Percentiles rank a stretch among this genome's conserved stretches.
phyloP scores from a whole-genome alignment of 2,329 filamentous ascomycete genomes.

The Arthroderma sp. region DNA sequence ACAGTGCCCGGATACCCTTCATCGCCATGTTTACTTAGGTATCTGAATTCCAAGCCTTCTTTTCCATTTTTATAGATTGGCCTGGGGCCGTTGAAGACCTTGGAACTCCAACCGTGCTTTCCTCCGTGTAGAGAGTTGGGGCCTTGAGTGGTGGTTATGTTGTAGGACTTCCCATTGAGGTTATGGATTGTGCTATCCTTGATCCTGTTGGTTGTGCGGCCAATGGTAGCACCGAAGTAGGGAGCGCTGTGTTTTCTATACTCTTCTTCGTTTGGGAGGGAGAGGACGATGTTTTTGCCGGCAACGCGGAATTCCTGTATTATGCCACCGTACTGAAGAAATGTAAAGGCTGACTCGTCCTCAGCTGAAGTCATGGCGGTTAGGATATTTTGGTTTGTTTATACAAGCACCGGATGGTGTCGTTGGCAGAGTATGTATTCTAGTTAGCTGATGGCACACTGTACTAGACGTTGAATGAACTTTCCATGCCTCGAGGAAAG shows the following conservation, averaged over 20 bases:
- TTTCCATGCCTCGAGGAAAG: neutral
- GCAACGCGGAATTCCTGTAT: slow-evolving; percentile 61
- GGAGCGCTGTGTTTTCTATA: slow-evolving; percentile 64
- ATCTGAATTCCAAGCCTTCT: slow-evolving; percentile 53
- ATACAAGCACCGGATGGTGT: too few species aligned
- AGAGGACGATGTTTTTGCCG: slow-evolving; percentile 74
- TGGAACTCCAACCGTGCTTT: slow-evolving; percentile 65
- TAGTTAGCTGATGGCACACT: too few species aligned
- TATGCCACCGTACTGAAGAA: slow-evolving; percentile 33
- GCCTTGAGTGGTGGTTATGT: slow-evolving; percentile 62
- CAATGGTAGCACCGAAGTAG: slow-evolving; percentile 89
- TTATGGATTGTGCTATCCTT: slow-evolving; percentile 54
- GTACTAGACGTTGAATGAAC: neutral
- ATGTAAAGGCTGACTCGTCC: slow-evolving; percentile 28
- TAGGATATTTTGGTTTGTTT: neutral
- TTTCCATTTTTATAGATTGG: slow-evolving; percentile 44
- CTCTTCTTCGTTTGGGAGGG: slow-evolving; percentile 61
- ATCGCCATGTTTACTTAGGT: slow-evolving; percentile 63
- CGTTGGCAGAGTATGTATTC: too few species aligned
- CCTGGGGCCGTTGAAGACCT: slow-evolving; percentile 58
- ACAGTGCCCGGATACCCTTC: slow-evolving; percentile 84
- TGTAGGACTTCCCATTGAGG: slow-evolving; percentile 59
- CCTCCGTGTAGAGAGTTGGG: slow-evolving; percentile 66
- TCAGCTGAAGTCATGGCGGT: slow-evolving; percentile 5
- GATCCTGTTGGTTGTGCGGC: slow-evolving; percentile 69